Conservation (phyloP, 148 eudicot genomes). For the Heliamphora exappendiculata region DNA sequence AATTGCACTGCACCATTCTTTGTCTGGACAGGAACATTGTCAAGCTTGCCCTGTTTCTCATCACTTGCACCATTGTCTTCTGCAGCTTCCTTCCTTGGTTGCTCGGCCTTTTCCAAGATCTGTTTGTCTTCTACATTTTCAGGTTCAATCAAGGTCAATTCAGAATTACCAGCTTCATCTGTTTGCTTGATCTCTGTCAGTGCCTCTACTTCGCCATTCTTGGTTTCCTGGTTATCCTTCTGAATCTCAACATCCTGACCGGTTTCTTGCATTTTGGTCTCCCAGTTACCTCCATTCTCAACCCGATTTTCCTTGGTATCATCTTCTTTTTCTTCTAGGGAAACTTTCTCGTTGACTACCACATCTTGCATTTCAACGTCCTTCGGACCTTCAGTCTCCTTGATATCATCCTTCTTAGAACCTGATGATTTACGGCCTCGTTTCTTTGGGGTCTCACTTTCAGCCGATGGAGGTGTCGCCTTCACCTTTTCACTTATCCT, state of each 20-base stretch:
- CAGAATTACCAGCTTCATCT: slow-evolving; percentile 5
- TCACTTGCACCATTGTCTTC: background rate
- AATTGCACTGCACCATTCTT: background rate
- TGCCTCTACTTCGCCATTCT: slow-evolving; percentile 1
- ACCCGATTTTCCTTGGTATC: slow-evolving; percentile 10
- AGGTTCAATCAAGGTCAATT: background rate
- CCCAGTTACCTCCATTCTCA: slow-evolving; percentile 6
- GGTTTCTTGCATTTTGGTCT: background rate
- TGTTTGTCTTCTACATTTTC: slow-evolving; percentile 6
- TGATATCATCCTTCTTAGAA: slow-evolving; percentile 49
- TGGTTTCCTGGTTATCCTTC: slow-evolving; percentile 13
- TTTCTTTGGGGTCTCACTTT: slow-evolving; percentile 53
- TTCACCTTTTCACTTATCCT: slow-evolving; percentile 69
- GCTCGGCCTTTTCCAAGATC: slow-evolving; percentile 5
- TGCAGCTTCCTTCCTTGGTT: background rate
- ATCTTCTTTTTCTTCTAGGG: slow-evolving; percentile 3
- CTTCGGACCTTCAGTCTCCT: slow-evolving; percentile 25
- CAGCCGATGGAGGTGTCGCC: slow-evolving; percentile 38
- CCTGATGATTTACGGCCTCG: slow-evolving; percentile 41
- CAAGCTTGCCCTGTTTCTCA: slow-evolving; percentile 11
- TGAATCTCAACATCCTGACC: slow-evolving; percentile 3
- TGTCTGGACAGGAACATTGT: background rate
- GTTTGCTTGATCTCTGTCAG: background rate
- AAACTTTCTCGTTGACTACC: slow-evolving; percentile 13
- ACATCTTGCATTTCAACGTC: slow-evolving; percentile 32